Evolutionary conservation across 768 basidiomycete species (phyloP).

Genomic region (Trametes punicea): DNA sequence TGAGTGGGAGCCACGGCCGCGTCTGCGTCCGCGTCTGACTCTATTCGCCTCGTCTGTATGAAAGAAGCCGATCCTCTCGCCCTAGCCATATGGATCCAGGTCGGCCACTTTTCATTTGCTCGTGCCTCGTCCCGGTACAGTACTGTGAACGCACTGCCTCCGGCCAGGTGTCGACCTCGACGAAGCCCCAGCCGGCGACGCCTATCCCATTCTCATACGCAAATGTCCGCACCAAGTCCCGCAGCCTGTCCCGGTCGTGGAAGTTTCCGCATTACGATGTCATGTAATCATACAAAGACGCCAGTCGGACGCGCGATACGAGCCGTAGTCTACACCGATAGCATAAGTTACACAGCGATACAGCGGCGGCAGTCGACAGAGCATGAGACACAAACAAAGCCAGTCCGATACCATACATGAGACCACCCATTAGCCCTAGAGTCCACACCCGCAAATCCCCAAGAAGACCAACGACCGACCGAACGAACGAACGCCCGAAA

Average conservation of each 20-base stretch:
- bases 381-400: background rate
- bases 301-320: no score
- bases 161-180: no score
- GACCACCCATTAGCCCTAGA: background rate
- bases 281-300: no score
- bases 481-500: background rate
- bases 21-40: background rate
- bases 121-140: background rate
- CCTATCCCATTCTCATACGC: no score
- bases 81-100: constrained; percentile 3
- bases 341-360: constrained; percentile 14
- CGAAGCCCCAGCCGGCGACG: no score
- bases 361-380: background rate
- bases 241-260: no score
- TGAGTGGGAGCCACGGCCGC: background rate
- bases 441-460: background rate
- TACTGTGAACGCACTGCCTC: background rate
- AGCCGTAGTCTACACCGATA: constrained; percentile 8
- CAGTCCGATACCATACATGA: background rate
- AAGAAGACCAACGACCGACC: background rate
- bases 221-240: no score
- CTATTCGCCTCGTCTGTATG: background rate
- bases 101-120: background rate
- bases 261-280: no score
- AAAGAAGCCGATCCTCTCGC: background rate